Evolutionary conservation across 352 stramenopile genomes (phyloP), one percentile per base, ranked within the genome.

Genomic region (Pythium guiyangense): DNA sequence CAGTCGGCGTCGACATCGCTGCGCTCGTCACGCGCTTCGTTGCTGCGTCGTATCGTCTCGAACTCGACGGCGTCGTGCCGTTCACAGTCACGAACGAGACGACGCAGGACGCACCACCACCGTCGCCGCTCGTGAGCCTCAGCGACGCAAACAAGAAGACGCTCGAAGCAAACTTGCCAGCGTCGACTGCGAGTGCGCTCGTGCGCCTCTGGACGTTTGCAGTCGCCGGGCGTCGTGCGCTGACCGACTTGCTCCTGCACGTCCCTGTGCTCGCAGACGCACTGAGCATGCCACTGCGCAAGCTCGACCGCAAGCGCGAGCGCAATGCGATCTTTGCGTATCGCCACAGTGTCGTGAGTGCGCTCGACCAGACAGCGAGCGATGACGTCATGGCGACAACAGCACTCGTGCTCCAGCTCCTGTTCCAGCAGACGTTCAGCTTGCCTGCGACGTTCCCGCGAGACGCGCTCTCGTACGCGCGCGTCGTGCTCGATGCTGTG

Each of bases 231-330:
- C 75, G 74, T 44, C 71, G 69, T 10, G 87, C 80, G 22, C 49
- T 93, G 5, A 55, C 50, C 18, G 84, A 91, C 60, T 88, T 94
- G 18, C 79, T 72, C 55, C 46, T 54, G 8, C 79, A 92, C 46
- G 52, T 94, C 1, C 66, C 70, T 3, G 67, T 79, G 26, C 50
- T 94, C 11, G 72, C 76, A 10, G 68, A 83, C 9, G 75, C 71
- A 14, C 46, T 94, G 63, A 86, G 74, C 57, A 88, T 94, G 67
- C 84, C 84, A 31, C 57, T 90, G 64, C 74, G 72, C 20, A 94
- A 92, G 57, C 58, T 84, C 22, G 84, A 94, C 60, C 82, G 84
- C 22, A 94, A 94, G 60, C 89, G 89, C 51, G 83, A 94, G 68
- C 77, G 79, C 9, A 77, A 90, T 29, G 55, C 88, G 44, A 66